These are phyloP conservation scores for Aspergillus ellipticus DNA, from an alignment of 495 filamentous ascomycete species.

Conservation along the genomic window DNA sequence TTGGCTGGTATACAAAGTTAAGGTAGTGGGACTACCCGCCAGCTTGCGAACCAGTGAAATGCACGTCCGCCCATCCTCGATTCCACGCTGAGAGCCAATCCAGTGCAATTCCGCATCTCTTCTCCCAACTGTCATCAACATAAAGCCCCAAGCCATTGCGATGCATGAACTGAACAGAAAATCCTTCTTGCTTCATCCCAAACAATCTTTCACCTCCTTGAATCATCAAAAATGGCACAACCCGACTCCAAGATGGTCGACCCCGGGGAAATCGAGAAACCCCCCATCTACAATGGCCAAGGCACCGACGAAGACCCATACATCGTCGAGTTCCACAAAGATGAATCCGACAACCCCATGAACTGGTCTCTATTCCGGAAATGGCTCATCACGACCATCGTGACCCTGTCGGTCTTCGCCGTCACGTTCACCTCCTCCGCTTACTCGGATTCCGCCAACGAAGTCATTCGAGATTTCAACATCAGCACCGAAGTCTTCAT, in stretches of 20 bases:
- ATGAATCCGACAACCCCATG: slow-evolving; percentile 61
- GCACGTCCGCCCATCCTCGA: too few species aligned
- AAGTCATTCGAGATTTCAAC: slow-evolving; percentile 39
- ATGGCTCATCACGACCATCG: slow-evolving; percentile 20
- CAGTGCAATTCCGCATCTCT: not conserved
- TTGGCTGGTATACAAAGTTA: not conserved
- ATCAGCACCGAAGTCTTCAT: slow-evolving; percentile 37
- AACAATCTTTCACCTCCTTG: too few species aligned
- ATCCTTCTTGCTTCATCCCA: too few species aligned
- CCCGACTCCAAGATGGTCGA: too few species aligned
- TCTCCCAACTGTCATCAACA: not conserved
- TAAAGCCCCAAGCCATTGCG: not conserved
- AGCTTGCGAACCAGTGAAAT: too few species aligned
- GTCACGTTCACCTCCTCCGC: slow-evolving; percentile 36
- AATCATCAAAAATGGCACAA: too few species aligned
- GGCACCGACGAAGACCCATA: slow-evolving; percentile 65
- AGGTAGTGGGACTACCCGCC: too few species aligned
- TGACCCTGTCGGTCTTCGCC: slow-evolving; percentile 18
- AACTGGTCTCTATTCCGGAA: slow-evolving; percentile 26
- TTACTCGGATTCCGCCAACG: slow-evolving; percentile 35
- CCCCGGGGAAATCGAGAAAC: too few species aligned
- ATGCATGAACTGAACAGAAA: too few species aligned
- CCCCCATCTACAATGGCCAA: not conserved
- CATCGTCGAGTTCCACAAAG: slow-evolving; percentile 60
- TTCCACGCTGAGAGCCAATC: not conserved